Percentiles rank a stretch among this genome's conserved stretches.
These are phyloP conservation scores for Arxiozyma bovina DNA, from an alignment of 1,139 yeast species.

Conservation along the genomic window DNA sequence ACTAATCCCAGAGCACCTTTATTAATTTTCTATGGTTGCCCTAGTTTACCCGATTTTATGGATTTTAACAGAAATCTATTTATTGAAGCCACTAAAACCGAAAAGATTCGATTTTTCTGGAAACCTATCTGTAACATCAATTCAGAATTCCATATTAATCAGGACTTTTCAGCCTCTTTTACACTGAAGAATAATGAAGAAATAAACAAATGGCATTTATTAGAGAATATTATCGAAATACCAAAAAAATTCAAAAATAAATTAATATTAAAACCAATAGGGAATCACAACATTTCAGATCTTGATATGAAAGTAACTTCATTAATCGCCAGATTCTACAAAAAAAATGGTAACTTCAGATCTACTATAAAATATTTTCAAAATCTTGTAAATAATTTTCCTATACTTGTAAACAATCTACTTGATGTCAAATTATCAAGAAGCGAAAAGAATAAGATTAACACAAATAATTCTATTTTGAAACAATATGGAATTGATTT, in stretches of 20 bases:
- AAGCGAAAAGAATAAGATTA: conserved; percentile 3
- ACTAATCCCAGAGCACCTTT: conserved; percentile 5
- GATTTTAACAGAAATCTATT: conserved; percentile 51
- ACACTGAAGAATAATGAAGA: conserved; percentile 12
- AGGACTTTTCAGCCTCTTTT: conserved; percentile 12
- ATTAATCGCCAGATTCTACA: conserved; percentile 33
- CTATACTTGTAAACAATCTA: conserved; percentile 36
- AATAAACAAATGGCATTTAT: conserved; percentile 2
- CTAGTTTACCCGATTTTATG: conserved; percentile 46
- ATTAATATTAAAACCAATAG: conserved; percentile 2
- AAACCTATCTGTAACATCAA: conserved; percentile 41
- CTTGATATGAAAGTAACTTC: conserved; percentile 44
- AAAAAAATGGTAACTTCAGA: conserved; percentile 20
- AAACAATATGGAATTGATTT: conserved; percentile 22
- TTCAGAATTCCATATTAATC: neutral
- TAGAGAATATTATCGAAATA: neutral
- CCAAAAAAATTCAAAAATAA: conserved; percentile 9
- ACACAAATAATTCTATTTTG: conserved; percentile 11
- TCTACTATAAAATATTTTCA: conserved; percentile 34
- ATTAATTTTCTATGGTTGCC: conserved; percentile 16
- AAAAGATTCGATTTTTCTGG: conserved; percentile 68
- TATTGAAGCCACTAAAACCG: conserved; percentile 47
- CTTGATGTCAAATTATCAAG: conserved; percentile 11
- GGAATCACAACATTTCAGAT: conserved; percentile 30
- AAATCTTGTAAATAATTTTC: conserved; percentile 41